These are phyloP conservation scores for Musa schizocarpa DNA, from an alignment of 176 grass and related monocot genomes.

Conservation along the genomic window DNA sequence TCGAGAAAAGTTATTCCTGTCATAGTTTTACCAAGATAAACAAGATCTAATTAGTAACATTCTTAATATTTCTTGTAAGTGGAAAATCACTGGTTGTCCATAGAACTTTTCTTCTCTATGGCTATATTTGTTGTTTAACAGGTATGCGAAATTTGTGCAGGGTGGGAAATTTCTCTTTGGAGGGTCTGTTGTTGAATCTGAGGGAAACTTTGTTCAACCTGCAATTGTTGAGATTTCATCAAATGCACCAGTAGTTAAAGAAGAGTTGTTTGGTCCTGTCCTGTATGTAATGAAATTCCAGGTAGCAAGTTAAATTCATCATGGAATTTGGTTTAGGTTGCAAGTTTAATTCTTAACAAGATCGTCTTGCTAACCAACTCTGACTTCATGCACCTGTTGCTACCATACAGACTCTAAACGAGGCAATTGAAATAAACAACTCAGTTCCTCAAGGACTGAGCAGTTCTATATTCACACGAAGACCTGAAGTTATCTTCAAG, in stretches of 20 bases:
- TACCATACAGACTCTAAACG: constrained; percentile 54
- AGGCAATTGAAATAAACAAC: constrained; percentile 97
- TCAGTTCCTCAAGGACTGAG: constrained; percentile 94
- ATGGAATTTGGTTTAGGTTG: background rate
- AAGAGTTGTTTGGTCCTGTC: constrained; percentile 93
- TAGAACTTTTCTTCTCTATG: no score
- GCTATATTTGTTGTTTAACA: constrained; percentile 3
- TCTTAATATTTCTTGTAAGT: no score
- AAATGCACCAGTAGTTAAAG: constrained; percentile 64
- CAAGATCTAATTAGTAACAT: no score
- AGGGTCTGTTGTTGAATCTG: constrained; percentile 68
- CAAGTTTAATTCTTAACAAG: background rate
- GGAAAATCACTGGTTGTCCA: background rate
- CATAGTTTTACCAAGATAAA: no score
- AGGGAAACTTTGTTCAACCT: constrained; percentile 81
- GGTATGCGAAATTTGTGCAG: constrained; percentile 27
- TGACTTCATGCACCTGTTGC: constrained; percentile 13
- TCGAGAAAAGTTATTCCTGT: no score
- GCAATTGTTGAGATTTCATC: constrained; percentile 87
- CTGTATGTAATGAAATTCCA: constrained; percentile 98
- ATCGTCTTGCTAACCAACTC: constrained; percentile 4
- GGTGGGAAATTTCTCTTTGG: constrained; percentile 85
- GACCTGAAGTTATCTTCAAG: constrained; percentile 88
- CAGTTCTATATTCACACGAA: constrained; percentile 93
- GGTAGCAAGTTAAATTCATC: constrained; percentile 25